Conservation (phyloP, 202 grass and related monocot genomes). For the Zizania palustris region DNA sequence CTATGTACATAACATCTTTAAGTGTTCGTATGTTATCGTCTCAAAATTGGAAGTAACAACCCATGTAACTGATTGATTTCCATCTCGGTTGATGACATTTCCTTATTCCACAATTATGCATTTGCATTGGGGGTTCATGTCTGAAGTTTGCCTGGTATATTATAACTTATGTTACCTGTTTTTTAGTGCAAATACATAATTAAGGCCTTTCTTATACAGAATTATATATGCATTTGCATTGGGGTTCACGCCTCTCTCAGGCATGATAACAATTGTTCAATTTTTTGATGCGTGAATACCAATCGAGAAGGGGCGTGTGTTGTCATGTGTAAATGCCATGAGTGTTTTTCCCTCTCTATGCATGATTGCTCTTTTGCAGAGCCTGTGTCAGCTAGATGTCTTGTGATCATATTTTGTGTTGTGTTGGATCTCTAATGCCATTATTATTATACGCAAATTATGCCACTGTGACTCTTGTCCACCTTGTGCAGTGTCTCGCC, state of each 20-base stretch:
- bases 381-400: constrained; percentile 15
- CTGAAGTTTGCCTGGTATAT: not conserved
- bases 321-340: not conserved
- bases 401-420: not conserved
- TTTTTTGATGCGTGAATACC: not conserved
- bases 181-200: not conserved
- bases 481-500: not conserved
- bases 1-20: constrained; percentile 33
- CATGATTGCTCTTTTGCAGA: constrained; percentile 33
- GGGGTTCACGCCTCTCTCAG: no score
- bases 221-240: no score
- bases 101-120: not conserved
- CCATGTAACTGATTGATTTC: not conserved
- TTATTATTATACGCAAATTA: constrained; percentile 20
- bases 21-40: constrained; percentile 8
- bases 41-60: constrained; percentile 7
- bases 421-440: not conserved
- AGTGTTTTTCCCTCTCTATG: not conserved
- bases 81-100: constrained; percentile 4
- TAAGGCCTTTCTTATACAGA: not conserved
- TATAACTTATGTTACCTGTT: not conserved
- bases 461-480: not conserved
- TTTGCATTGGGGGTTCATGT: not conserved
- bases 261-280: no score
- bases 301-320: not conserved